Percentiles rank a stretch among this genome's conserved stretches.
Evolutionary conservation across 345 rosid genomes (phyloP).

Genomic region (Arabis alpina): DNA sequence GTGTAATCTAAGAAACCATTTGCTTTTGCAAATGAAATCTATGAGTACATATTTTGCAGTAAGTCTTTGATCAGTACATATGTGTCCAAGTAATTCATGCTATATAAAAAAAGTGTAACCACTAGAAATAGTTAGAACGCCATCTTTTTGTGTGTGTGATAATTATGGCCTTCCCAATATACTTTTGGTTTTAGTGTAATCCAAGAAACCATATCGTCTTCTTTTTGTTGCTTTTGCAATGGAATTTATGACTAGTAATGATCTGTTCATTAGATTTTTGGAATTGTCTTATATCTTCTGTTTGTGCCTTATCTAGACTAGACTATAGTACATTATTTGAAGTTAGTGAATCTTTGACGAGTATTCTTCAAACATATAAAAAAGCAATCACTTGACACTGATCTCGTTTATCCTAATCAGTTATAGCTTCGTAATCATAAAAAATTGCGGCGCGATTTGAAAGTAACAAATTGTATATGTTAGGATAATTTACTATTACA

Average conservation of each 20-base stretch:
- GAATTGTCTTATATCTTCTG: too few relatives aligned
- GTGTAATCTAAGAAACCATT: constrained; percentile 27
- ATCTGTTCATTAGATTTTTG: too few relatives aligned
- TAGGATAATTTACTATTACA: too few relatives aligned
- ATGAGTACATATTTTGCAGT: constrained; percentile 17
- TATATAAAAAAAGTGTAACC: not conserved
- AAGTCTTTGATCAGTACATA: constrained; percentile 13
- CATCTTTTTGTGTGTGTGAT: too few relatives aligned
- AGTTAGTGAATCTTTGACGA: too few relatives aligned
- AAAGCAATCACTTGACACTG: not conserved
- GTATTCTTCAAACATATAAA: too few relatives aligned
- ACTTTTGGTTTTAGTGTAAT: constrained; percentile 30
- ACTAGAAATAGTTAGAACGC: not conserved
- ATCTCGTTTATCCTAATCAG: not conserved
- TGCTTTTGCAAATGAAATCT: constrained; percentile 6
- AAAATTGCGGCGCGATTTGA: too few relatives aligned
- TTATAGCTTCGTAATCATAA: not conserved
- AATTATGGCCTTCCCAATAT: constrained; percentile 27
- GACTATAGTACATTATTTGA: too few relatives aligned
- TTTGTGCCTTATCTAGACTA: too few relatives aligned
- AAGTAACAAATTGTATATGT: too few relatives aligned
- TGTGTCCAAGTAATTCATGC: not conserved
- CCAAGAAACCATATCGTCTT: constrained; percentile 3
- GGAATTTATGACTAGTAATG: too few relatives aligned
- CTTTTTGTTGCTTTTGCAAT: not conserved